These are phyloP conservation scores for Backusella australiensis DNA, from an alignment of 192 early-diverging fungal species.

Conservation along the genomic window DNA sequence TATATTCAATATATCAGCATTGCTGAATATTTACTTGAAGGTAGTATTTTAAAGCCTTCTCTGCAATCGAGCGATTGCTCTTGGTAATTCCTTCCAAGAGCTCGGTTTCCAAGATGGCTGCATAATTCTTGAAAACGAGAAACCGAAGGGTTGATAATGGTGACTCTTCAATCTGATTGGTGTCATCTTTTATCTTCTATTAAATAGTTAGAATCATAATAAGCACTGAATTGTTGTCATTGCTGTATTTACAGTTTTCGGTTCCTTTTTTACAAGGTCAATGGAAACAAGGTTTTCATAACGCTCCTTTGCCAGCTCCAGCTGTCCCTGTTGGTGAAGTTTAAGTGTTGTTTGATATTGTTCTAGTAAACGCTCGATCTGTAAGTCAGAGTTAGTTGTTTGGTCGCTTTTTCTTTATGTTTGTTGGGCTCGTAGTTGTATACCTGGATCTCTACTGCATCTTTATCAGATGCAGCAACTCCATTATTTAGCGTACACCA, in stretches of 20 bases:
- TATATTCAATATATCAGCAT: background rate
- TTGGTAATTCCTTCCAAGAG: constrained; percentile 1
- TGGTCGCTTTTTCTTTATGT: background rate
- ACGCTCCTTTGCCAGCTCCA: constrained; percentile 31
- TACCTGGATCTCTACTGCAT: constrained; percentile 34
- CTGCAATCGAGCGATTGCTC: background rate
- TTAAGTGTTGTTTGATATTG: constrained; percentile 43
- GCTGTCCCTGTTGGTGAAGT: constrained; percentile 38
- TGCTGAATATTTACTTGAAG: constrained; percentile 34
- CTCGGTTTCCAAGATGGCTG: constrained; percentile 45
- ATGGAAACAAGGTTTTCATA: constrained; percentile 40
- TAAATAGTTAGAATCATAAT: background rate
- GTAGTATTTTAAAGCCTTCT: constrained; percentile 40
- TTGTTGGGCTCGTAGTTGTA: background rate
- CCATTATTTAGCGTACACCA: constrained; percentile 30
- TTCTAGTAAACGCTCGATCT: constrained; percentile 47
- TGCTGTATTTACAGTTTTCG: constrained; percentile 20
- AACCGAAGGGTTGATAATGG: constrained; percentile 45
- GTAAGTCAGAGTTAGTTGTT: background rate
- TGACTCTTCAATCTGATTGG: constrained; percentile 6
- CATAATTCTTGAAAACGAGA: constrained; percentile 51
- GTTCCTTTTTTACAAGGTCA: constrained; percentile 40
- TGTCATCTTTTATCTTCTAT: constrained; percentile 5
- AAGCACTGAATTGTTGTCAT: background rate
- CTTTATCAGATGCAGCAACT: constrained; percentile 18